Percentiles rank a stretch among this genome's conserved stretches.
Evolutionary conservation across 169 alveolate genomes (phyloP).

Genomic region (Amoebophrya sp.): DNA sequence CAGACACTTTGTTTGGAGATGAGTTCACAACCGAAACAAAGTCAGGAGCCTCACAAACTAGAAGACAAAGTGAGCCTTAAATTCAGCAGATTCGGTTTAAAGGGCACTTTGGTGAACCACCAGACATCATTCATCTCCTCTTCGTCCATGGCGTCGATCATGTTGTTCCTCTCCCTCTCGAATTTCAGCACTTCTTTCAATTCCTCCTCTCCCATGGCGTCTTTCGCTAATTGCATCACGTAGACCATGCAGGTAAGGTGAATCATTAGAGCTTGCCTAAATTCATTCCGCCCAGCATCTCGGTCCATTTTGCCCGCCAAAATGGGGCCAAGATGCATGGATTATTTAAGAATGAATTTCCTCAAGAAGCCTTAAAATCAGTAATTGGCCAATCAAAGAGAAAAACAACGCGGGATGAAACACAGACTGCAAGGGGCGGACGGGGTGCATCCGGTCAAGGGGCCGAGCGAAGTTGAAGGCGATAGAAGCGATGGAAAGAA

Average conservation of each 20-base stretch:
- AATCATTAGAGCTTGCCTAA: constrained; percentile 40
- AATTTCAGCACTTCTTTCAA: constrained; percentile 40
- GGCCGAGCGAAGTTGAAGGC: constrained; percentile 50
- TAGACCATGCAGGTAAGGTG: constrained; percentile 45
- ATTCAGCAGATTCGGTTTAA: constrained; percentile 41
- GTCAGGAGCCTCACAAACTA: too few relatives aligned
- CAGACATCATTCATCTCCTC: background rate
- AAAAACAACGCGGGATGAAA: constrained; percentile 49
- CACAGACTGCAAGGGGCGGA: constrained; percentile 45
- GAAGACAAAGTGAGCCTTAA: too few relatives aligned
- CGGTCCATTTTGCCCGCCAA: too few relatives aligned
- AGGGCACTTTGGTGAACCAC: constrained; percentile 19
- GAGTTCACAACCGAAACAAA: too few relatives aligned
- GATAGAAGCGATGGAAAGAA: constrained; percentile 43
- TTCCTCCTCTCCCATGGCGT: constrained; percentile 48
- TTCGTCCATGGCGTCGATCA: constrained; percentile 34
- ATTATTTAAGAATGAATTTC: too few relatives aligned
- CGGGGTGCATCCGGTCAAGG: constrained; percentile 47
- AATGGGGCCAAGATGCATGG: too few relatives aligned
- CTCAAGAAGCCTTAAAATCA: too few relatives aligned
- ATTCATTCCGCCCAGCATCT: too few relatives aligned
- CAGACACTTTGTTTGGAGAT: too few relatives aligned
- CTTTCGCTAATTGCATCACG: constrained; percentile 45
- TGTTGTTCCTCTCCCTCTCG: constrained; percentile 47
- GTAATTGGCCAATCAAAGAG: constrained; percentile 28